Evolutionary conservation across 495 filamentous ascomycete species (phyloP).

Genomic region (Margaritispora aquatica): DNA sequence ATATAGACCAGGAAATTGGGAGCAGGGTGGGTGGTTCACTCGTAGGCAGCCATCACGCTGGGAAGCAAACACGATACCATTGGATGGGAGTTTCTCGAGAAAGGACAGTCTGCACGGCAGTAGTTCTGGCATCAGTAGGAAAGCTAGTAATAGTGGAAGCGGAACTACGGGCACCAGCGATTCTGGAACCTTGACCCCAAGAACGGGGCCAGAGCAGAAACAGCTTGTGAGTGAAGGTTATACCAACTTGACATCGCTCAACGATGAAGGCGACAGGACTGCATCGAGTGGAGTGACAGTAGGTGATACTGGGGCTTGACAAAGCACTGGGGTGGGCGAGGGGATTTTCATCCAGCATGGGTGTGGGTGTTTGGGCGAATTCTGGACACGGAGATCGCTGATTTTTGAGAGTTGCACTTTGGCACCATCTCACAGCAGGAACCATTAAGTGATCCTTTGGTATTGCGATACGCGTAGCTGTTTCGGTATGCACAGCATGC

Average conservation of each 20-base stretch:
- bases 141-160: background rate
- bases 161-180: background rate
- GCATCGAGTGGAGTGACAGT: background rate
- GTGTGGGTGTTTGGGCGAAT: no score
- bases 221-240: background rate
- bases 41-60: background rate
- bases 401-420: no score
- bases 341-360: no score
- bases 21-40: slow-evolving; percentile 67
- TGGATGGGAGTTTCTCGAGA: no score
- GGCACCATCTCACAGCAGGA: no score
- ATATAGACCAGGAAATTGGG: slow-evolving; percentile 63
- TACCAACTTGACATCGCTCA: background rate
- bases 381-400: no score
- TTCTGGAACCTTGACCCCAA: background rate
- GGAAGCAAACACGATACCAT: background rate
- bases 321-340: no score
- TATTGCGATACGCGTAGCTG: no score
- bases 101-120: background rate
- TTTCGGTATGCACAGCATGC: no score
- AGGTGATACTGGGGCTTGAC: background rate
- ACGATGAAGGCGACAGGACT: no score
- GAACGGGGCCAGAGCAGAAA: background rate
- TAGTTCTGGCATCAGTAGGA: background rate
- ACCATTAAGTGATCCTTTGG: no score